Percentiles rank a stretch among this genome's conserved stretches.
phyloP scores from a whole-genome alignment of 306 rosid genomes.

The Prunus davidiana region DNA sequence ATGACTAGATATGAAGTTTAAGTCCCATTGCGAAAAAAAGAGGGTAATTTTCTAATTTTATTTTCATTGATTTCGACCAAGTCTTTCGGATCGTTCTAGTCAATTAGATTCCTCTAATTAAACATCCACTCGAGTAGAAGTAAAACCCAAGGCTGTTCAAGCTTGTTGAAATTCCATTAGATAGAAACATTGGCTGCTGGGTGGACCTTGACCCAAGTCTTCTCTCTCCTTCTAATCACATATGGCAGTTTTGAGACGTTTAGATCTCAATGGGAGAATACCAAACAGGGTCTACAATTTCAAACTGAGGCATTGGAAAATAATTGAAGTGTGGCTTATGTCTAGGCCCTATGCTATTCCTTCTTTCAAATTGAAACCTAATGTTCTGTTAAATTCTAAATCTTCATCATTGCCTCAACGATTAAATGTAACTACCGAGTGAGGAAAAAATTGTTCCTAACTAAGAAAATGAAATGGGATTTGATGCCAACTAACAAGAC shows the following conservation, averaged over 20 bases:
- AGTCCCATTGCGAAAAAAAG: no score
- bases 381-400: neutral
- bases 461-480: neutral
- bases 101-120: neutral
- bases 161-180: neutral
- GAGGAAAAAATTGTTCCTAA: neutral
- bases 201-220: conserved; percentile 8
- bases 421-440: neutral
- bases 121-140: neutral
- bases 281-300: conserved; percentile 8
- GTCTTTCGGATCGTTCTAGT: neutral
- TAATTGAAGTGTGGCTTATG: neutral
- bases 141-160: neutral
- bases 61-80: no score
- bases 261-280: conserved; percentile 15
- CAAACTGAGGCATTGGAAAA: neutral
- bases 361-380: conserved; percentile 11
- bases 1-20: no score
- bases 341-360: conserved; percentile 11
- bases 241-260: conserved; percentile 43
- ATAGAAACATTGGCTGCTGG: neutral
- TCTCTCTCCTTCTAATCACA: neutral
- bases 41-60: no score
- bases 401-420: conserved; percentile 6
- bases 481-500: neutral